phyloP scores from a whole-genome alignment of 768 basidiomycete genomes.

The Asterophora lycoperdoides region DNA sequence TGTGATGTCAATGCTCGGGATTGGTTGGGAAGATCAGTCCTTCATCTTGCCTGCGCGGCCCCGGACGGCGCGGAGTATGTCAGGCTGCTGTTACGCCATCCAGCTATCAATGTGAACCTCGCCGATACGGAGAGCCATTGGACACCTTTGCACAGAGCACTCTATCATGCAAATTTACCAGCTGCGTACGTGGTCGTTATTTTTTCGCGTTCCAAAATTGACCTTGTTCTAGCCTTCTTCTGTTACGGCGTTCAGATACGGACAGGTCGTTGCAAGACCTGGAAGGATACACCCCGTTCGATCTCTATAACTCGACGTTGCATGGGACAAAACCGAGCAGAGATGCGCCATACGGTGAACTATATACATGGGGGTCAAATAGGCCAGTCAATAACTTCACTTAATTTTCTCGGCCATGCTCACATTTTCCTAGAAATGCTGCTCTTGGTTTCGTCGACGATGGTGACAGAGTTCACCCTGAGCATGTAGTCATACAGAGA shows the following conservation, averaged over 20 bases:
- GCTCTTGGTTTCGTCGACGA: constrained; percentile 81
- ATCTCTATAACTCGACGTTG: constrained; percentile 89
- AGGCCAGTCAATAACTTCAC: constrained; percentile 34
- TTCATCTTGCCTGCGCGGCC: constrained; percentile 76
- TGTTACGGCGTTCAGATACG: constrained; percentile 71
- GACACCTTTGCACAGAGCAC: constrained; percentile 85
- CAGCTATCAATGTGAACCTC: constrained; percentile 74
- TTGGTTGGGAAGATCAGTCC: constrained; percentile 65
- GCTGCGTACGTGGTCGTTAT: constrained; percentile 46
- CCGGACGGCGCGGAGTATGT: constrained; percentile 74
- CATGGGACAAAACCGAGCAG: constrained; percentile 59
- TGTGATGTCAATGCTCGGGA: constrained; percentile 69
- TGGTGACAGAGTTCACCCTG: constrained; percentile 74
- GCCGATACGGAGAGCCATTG: constrained; percentile 83
- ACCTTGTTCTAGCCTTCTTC: constrained; percentile 47
- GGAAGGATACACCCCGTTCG: constrained; percentile 90
- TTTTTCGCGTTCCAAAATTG: not conserved
- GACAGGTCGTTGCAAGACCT: constrained; percentile 71
- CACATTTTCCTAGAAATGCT: constrained; percentile 56
- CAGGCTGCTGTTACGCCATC: constrained; percentile 68
- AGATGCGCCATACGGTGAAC: constrained; percentile 42
- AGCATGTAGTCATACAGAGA: constrained; percentile 56
- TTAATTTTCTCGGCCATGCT: not conserved
- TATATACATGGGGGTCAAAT: constrained; percentile 89
- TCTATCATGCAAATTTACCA: constrained; percentile 75